These are phyloP conservation scores for Geosiphon pyriformis DNA, from an alignment of 192 early-diverging fungal species.

Conservation along the genomic window DNA sequence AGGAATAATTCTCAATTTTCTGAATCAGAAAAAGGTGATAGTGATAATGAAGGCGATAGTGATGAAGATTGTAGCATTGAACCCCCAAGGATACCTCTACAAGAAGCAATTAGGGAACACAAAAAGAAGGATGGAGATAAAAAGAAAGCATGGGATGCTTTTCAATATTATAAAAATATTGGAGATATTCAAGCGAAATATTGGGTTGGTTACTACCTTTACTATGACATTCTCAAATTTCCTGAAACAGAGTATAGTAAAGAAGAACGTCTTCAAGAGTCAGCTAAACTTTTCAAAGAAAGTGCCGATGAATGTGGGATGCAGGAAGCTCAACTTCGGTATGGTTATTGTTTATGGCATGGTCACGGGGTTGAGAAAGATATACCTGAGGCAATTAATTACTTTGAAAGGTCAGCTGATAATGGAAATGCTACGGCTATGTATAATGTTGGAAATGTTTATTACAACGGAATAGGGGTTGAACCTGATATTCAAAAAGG, in stretches of 20 bases:
- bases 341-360: conserved; percentile 18
- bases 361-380: neutral
- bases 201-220: conserved; percentile 1
- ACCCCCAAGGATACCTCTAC: neutral
- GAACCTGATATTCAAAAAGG: conserved; percentile 7
- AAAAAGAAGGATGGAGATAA: neutral
- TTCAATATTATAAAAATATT: neutral
- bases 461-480: conserved; percentile 16
- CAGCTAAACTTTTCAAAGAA: conserved; percentile 8
- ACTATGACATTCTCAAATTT: neutral
- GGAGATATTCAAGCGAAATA: conserved; percentile 7
- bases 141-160: neutral
- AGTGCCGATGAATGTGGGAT: conserved; percentile 5
- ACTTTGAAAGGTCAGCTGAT: conserved; percentile 17
- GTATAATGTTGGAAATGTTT: conserved; percentile 23
- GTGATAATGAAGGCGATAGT: neutral
- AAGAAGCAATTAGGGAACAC: conserved; percentile 13
- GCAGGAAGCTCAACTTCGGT: conserved; percentile 15
- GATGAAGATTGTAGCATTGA: neutral
- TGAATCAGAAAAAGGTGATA: neutral
- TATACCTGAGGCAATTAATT: conserved; percentile 6
- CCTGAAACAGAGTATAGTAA: neutral
- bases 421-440: conserved; percentile 17
- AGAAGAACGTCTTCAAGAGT: neutral
- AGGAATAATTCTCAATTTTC: neutral